Evolutionary conservation across 257 asterid species (phyloP), one percentile per base, ranked within the genome.

Genomic region (Marsdenia floribunda): DNA sequence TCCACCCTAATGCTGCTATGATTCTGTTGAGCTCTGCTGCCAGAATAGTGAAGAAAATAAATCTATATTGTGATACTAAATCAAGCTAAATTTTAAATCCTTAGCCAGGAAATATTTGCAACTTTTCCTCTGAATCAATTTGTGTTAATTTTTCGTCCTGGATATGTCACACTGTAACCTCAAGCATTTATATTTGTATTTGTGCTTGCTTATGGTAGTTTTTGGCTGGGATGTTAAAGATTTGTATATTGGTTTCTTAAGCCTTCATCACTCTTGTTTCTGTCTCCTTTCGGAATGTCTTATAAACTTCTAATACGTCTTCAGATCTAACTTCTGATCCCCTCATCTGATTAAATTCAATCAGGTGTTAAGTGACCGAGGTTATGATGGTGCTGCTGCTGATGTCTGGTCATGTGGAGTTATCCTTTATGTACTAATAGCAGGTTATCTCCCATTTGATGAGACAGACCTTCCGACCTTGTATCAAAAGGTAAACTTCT

Each of bases 341-440:
- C 47, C 49, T 35, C 16, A 37, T 38, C 26, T 73, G 61, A 13
- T 2, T 72, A 40, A 66, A 42, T 73, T 44, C 58, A 79, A 75
- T 65, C 77, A 95, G 98, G 98, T 95, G 77, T 77, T 95, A 81
- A 81, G 97, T 80, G 50, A 80, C 81, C 86, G 63, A 55, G 98
- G 99, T 75, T 95, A 95, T 83, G 98, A 95, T 81, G 99, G 99
- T 82, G 96, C 96, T 75, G 93, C 96, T 72, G 96, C 99, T 82
- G 99, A 92, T 86, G 75, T 95, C 60, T 92, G 97, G 99, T 95
- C 98, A 71, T 95, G 97, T 74, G 99, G 99, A 61, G 93, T 95
- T 78, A 90, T 95, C 76, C 93, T 95, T 22, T 95, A 76, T 85
- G 97, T 95, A 77, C 73, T 92, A 78, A 84, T 89, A 93, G 91